Evolutionary conservation across 129 eudicot genomes (phyloP), one percentile per base, ranked within the genome.

Genomic region (Helianthus tuberosus): DNA sequence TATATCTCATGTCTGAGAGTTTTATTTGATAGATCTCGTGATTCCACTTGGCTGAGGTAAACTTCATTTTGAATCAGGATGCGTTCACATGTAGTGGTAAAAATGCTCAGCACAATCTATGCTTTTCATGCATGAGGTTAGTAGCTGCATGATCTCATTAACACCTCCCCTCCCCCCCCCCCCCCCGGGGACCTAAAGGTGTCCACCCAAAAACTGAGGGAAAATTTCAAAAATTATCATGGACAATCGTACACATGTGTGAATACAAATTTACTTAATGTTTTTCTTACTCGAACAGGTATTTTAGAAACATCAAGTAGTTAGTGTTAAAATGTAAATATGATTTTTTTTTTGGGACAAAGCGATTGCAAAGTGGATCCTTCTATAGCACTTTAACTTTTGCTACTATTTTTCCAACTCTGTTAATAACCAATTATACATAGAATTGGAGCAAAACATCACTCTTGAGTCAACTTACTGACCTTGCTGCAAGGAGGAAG

Each of bases 101-200:
- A n/a, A n/a, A n/a, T n/a, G n/a, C n/a, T n/a, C n/a, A n/a, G n/a
- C n/a, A n/a, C n/a, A n/a, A n/a, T n/a, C n/a, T n/a, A n/a, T n/a
- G n/a, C n/a, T n/a, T n/a, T n/a, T n/a, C n/a, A n/a, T n/a, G 85
- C 99, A 95, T 54, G 99, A 91, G 92, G 99, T 91, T 36, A 72
- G 85, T 69, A 57, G 41, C 53, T 16, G 4, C 53, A 65, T 57
- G 44, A 49, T 15, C n/a, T 68, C 16, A 11, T 58, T 58, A 23
- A n/a, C 14, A 25, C 64, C 38, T 3, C 25, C 29, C 29, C 29
- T 2, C 29, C 29, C 29, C 29, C 29, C 29, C 29, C 29, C 29
- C 29, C 44, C 74, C 6, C 47, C n/a, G 43, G 3, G 65, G 29
- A 23, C 58, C 57, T 14, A 3, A 65, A 53, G 32, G 11, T 12